Evolutionary conservation across 768 basidiomycete genomes (phyloP), one percentile per base, ranked within the genome.

Genomic region (Nidularia sp.): DNA sequence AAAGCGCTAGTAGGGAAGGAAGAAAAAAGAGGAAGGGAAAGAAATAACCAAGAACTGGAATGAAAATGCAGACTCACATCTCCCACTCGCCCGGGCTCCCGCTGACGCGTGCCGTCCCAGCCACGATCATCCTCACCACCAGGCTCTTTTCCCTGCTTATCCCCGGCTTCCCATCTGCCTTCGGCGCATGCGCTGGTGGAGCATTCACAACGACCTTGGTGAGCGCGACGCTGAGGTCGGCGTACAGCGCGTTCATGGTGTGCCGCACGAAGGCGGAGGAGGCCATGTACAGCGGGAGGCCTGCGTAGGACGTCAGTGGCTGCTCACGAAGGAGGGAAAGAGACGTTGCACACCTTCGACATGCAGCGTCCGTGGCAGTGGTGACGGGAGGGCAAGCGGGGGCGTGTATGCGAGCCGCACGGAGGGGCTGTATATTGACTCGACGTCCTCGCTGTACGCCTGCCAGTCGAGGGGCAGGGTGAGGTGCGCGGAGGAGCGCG

Each of bases 161-260:
- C 22, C 62, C 62, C 51, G 61, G 68, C 32, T 57, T 64, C 39
- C 49, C 55, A 43, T 12, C 56, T 8, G 41, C 22, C 45, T 34
- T 49, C 45, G 3, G 34, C 48, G 47, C 25, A 42, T 48, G 6
- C 15, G 49, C 49, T 12, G 60, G 18, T 33, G 68, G 69, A 1
- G 68, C 65, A 15, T 73, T 56, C 10, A 79, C 68, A 0, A 68
- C 63, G 45, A 85, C 64, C 60, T 79, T 84, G 18, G 71, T 73
- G 39, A 88, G 65, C 36, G 74, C 72, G 35, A 92, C 78, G 3
- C 61, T 66, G 34, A 89, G 68, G 62, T 89, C 83, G 8, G 84
- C 77, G 62, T 89, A 90, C 12, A 91, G 65, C 9, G 90, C 84
- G 61, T 83, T 87, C 63, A 92, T 77, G 4, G 89, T 86, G 55